Base-by-base conservation (phyloP, 495 filamentous ascomycete species). In the Cladorrhinum samala region DNA sequence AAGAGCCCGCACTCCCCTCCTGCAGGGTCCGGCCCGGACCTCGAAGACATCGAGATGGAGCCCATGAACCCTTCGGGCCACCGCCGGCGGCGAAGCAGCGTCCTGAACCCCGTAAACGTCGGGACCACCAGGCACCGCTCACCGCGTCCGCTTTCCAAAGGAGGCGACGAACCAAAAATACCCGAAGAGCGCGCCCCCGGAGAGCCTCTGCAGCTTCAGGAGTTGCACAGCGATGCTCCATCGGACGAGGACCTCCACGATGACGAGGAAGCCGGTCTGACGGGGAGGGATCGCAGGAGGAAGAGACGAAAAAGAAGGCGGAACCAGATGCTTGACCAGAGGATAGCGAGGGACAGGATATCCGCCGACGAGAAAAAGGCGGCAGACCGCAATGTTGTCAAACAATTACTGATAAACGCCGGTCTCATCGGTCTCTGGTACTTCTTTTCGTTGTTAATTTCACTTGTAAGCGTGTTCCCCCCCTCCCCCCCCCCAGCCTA, bases 361-460 rank as follows among this genome's bases (percentile, higher is more conserved):
- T 78, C 79, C 13, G 72, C 74, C 25, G 83, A 83, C 41, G 86
- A 88, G 66, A 79, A 82, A 64, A 82, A 78, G 56, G 65, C 82
- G 62, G 85, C 83, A 6, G 87, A 93, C 69, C 75, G 80, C 62
- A 86, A 74, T 61, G 79, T 97, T 4, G 36, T 88, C 13, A 84
- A 73, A 69, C 81, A 72, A 54, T 68, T 87, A 49, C 61, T 85
- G 23, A 74, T 88, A 58, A 97, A 98, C 67, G 77, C 70, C 30
- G 60, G 79, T 2, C 70, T 98, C 57, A 96, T 98, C 52, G 79
- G 80, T 23, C 73, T 94, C 57, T 98, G 93, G 93, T 96, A 96
- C 70, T 73, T 89, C 24, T 96, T 97, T 69, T 96, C 91, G 16
- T 80, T 97, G 36, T 87, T 87, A 13, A 96, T 97, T 61, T 97